These are phyloP conservation scores for Aspergillus pseudoglaucus DNA, from an alignment of 2,329 filamentous ascomycete species.

Conservation along the genomic window DNA sequence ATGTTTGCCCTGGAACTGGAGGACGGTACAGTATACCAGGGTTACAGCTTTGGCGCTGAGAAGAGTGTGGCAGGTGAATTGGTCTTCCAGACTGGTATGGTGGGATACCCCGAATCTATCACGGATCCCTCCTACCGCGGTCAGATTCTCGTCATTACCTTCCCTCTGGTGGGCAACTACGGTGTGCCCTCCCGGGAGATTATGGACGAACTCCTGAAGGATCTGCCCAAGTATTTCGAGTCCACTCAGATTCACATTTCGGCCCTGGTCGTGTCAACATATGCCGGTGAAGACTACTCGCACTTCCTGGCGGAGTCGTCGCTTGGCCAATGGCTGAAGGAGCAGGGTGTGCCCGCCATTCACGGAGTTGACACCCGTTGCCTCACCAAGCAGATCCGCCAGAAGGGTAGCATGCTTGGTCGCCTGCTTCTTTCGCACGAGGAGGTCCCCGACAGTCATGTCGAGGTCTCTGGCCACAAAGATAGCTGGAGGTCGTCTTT, in stretches of 20 bases:
- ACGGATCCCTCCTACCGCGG: conserved; percentile 83
- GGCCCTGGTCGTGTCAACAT: conserved; percentile 82
- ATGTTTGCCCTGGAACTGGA: conserved; percentile 84
- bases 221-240: conserved; percentile 89
- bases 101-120: conserved; percentile 94
- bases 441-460: conserved; percentile 33
- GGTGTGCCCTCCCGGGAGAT: conserved; percentile 84
- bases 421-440: conserved; percentile 71
- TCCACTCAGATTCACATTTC: conserved; percentile 88
- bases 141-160: conserved; percentile 94
- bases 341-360: conserved; percentile 88
- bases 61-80: conserved; percentile 94
- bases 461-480: conserved; percentile 24
- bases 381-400: conserved; percentile 86
- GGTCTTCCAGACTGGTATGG: conserved; percentile 99
- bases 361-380: conserved; percentile 91
- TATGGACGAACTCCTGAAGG: conserved; percentile 74
- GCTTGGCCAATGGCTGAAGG: conserved; percentile 89
- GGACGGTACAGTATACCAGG: conserved; percentile 85
- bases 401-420: conserved; percentile 94
- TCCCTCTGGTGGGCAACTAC: conserved; percentile 94
- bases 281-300: conserved; percentile 90
- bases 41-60: conserved; percentile 91
- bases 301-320: conserved; percentile 89
- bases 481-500: conserved; percentile 55